phyloP scores from a whole-genome alignment of 2,329 filamentous ascomycete genomes.

The Talaromyces islandicus region DNA sequence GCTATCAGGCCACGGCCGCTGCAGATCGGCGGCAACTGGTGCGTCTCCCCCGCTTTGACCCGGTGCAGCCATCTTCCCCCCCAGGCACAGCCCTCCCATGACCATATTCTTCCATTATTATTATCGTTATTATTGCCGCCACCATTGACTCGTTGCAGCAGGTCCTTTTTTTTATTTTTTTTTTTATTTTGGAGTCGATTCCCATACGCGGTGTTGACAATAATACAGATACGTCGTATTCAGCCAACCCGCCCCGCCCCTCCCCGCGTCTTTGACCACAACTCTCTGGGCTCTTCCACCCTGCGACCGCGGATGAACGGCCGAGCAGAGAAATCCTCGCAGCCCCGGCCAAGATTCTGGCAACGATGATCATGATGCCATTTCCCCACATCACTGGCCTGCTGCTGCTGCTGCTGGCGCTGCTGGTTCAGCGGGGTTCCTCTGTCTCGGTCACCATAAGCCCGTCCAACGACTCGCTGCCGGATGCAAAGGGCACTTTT shows the following conservation, averaged over 20 bases:
- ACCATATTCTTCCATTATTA: background rate
- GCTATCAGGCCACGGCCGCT: background rate
- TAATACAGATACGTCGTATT: too few relatives aligned
- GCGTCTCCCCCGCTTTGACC: background rate
- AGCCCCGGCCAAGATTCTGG: background rate
- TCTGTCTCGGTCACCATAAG: conserved; percentile 2
- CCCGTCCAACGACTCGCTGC: conserved; percentile 5
- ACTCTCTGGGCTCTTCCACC: too few relatives aligned
- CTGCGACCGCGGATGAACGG: background rate
- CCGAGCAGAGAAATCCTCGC: background rate
- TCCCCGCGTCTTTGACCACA: too few relatives aligned
- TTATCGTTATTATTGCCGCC: too few relatives aligned
- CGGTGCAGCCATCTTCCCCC: background rate
- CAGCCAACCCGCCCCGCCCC: background rate
- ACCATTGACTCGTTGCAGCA: too few relatives aligned
- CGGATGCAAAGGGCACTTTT: background rate
- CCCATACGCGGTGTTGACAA: too few relatives aligned
- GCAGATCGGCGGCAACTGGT: background rate
- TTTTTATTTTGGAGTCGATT: too few relatives aligned
- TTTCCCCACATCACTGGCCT: background rate
- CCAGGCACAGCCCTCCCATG: too few relatives aligned
- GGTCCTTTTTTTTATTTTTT: too few relatives aligned
- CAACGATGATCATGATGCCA: background rate
- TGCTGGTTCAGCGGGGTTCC: background rate
- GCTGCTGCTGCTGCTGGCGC: background rate